A percentile compares a stretch with the other conserved stretches of the same genome.
These are phyloP conservation scores for Solanum pennellii DNA, from an alignment of 257 asterid species.

Conservation along the genomic window DNA sequence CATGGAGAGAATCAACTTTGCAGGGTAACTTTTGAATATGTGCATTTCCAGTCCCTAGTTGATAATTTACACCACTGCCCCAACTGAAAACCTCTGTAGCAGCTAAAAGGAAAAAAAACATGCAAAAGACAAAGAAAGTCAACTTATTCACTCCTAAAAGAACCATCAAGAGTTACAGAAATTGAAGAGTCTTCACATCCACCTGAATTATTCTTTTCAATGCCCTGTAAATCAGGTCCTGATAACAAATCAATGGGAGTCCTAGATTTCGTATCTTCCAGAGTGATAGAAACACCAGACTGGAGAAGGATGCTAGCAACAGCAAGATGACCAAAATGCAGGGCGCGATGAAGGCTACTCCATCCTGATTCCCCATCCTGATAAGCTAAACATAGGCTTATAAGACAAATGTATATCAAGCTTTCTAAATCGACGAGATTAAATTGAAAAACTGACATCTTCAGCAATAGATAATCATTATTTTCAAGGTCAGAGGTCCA, in stretches of 20 bases:
- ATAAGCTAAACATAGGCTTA: neutral
- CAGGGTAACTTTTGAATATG: slow-evolving; percentile 95
- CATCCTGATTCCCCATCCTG: slow-evolving; percentile 99
- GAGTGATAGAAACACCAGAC: slow-evolving; percentile 56
- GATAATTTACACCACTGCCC: slow-evolving; percentile 99
- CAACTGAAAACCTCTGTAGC: slow-evolving; percentile 93
- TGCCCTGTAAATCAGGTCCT: slow-evolving; percentile 73
- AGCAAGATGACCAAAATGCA: slow-evolving; percentile 95
- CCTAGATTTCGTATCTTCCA: slow-evolving; percentile 80
- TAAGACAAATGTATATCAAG: neutral
- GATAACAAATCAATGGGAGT: slow-evolving; percentile 85
- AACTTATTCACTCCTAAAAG: neutral
- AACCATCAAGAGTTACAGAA: neutral
- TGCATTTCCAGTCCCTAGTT: slow-evolving; percentile 96
- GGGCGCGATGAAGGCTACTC: slow-evolving; percentile 95
- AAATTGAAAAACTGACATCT: neutral
- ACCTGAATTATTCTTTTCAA: slow-evolving; percentile 52
- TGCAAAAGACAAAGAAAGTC: slow-evolving; percentile 5
- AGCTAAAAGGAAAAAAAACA: slow-evolving; percentile 25
- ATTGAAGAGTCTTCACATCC: neutral
- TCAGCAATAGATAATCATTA: neutral
- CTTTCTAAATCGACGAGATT: neutral
- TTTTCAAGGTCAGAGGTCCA: neutral
- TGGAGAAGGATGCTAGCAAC: slow-evolving; percentile 87
- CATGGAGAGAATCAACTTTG: slow-evolving; percentile 89